Percentiles rank a stretch among this genome's conserved stretches.
These are phyloP conservation scores for Arthrobotrys entomopaga DNA, from an alignment of 2,329 filamentous ascomycete species.

Conservation along the genomic window DNA sequence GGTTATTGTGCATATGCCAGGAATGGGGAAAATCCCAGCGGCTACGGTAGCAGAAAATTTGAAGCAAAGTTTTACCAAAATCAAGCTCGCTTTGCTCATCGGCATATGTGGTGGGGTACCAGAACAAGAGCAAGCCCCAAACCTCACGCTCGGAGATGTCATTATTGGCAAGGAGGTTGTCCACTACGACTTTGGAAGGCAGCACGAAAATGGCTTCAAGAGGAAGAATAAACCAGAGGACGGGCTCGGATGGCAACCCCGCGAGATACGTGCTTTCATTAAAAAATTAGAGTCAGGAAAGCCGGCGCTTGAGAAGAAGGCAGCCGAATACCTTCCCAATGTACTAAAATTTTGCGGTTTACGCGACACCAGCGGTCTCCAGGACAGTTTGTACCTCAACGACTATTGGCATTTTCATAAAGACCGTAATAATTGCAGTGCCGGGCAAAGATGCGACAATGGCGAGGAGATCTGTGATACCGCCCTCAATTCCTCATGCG, in stretches of 20 bases:
- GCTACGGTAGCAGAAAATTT: too few relatives aligned
- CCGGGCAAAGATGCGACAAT: constrained; percentile 2
- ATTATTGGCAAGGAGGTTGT: constrained; percentile 57
- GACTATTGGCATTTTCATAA: constrained; percentile 35
- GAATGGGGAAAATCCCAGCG: too few relatives aligned
- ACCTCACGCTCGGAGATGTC: constrained; percentile 45
- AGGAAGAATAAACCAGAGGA: constrained; percentile 55
- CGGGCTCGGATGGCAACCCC: constrained; percentile 52
- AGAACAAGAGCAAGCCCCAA: background rate
- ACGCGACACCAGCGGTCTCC: constrained; percentile 7
- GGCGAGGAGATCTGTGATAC: background rate
- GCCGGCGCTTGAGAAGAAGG: constrained; percentile 45
- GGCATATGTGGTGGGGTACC: constrained; percentile 62
- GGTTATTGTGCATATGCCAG: too few relatives aligned
- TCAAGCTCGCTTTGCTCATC: constrained; percentile 61
- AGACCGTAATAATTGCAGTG: background rate
- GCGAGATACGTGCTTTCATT: constrained; percentile 59
- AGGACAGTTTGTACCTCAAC: constrained; percentile 8
- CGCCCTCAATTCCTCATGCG: constrained; percentile 19
- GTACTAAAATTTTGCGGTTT: constrained; percentile 42
- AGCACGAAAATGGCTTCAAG: constrained; percentile 41
- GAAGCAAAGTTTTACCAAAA: background rate
- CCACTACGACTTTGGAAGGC: constrained; percentile 58
- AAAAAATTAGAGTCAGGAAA: constrained; percentile 53
- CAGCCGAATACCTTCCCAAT: constrained; percentile 7